These are phyloP conservation scores for Mortierella sp. DNA, from an alignment of 371 early-diverging fungal species.

Conservation along the genomic window DNA sequence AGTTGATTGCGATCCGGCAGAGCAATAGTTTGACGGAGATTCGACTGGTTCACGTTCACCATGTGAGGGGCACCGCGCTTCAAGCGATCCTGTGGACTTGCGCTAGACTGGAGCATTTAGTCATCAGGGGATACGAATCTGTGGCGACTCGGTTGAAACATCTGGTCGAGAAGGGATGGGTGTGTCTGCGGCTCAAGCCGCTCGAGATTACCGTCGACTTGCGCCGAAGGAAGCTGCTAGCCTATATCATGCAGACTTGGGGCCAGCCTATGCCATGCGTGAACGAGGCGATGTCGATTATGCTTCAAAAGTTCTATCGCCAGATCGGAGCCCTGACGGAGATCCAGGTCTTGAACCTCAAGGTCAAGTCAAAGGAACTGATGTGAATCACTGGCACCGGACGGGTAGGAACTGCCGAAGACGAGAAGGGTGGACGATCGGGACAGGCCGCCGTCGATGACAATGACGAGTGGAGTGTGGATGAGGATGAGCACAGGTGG, in stretches of 20 bases:
- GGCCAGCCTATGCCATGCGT: background rate
- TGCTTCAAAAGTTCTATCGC: background rate
- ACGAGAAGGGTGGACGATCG: background rate
- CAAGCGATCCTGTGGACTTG: background rate
- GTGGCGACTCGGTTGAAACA: background rate
- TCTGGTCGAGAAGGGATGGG: background rate
- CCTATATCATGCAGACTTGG: background rate
- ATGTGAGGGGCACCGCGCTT: background rate
- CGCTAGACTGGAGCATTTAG: background rate
- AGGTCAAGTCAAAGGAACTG: background rate
- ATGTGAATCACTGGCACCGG: background rate
- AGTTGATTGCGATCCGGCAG: background rate
- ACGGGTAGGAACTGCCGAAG: background rate
- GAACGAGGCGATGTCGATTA: background rate
- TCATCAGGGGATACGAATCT: background rate
- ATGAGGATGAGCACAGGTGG: background rate
- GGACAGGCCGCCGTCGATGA: background rate
- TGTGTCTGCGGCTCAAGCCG: background rate
- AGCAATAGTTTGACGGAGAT: background rate
- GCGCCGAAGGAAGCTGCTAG: background rate
- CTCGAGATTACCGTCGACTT: background rate
- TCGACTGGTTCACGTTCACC: background rate
- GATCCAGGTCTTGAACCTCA: background rate
- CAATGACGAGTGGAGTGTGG: background rate
- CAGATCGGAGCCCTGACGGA: background rate